phyloP scores from a whole-genome alignment of 805 yeast species.

The Kuraishia borneana region DNA sequence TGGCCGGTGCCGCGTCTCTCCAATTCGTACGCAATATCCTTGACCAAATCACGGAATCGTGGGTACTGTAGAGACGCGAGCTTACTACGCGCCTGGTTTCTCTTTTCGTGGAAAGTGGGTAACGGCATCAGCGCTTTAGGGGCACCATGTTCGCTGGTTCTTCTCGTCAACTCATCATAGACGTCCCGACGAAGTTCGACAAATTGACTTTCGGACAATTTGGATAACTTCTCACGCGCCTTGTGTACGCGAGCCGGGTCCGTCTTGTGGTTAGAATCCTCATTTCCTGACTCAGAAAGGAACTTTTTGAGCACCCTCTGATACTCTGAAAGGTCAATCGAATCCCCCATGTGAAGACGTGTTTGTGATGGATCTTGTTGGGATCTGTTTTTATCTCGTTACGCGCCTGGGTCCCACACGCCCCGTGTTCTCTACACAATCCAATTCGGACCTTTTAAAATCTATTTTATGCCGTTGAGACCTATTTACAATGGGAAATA shows the following conservation, averaged over 20 bases:
- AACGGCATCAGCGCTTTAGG: slow-evolving; percentile 61
- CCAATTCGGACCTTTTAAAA: no score
- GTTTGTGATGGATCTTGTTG: background rate
- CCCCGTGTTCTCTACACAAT: no score
- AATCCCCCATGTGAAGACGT: background rate
- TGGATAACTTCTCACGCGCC: slow-evolving; percentile 77
- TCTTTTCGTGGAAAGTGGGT: slow-evolving; percentile 73
- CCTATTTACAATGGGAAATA: no score
- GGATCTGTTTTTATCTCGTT: no score
- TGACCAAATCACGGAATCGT: slow-evolving; percentile 81
- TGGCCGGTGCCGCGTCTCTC: slow-evolving; percentile 43
- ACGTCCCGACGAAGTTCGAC: slow-evolving; percentile 90
- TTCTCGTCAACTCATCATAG: slow-evolving; percentile 79
- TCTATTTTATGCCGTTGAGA: no score
- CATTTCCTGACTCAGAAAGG: slow-evolving; percentile 37
- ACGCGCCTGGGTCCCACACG: no score
- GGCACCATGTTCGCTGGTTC: slow-evolving; percentile 46
- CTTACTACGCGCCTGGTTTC: slow-evolving; percentile 93
- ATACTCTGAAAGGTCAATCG: slow-evolving; percentile 18
- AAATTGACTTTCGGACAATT: slow-evolving; percentile 74
- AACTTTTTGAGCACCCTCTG: slow-evolving; percentile 39
- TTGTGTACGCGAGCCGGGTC: slow-evolving; percentile 52
- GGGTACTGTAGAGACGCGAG: slow-evolving; percentile 72
- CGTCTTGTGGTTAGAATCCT: slow-evolving; percentile 23
- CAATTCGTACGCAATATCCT: slow-evolving; percentile 81